Base-by-base conservation (phyloP, 352 stramenopile genomes). In the Globisporangium okanoganense region DNA sequence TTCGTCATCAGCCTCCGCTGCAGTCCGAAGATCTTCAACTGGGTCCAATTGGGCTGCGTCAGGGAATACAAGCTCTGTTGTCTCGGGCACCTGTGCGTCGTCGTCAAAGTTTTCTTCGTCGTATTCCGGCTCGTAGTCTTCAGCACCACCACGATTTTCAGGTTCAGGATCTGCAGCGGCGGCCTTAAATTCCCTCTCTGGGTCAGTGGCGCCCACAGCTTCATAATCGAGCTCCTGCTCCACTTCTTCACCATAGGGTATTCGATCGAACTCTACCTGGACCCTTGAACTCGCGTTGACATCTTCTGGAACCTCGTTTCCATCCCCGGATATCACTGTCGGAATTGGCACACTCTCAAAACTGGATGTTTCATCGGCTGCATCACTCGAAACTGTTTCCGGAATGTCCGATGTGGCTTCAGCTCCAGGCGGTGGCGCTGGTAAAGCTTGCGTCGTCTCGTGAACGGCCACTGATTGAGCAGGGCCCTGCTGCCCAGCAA, bases 21-120 rank as follows among this genome's bases (percentile, higher is more conserved):
- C 22, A 54, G 1, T 7, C 1, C 18, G 9, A n/a, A 25, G 25
- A 12, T 5, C 4, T 18, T 59, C 40, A 8, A 24, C 24, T 24
- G n/a, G 16, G 14, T 27, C 29, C 20, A 20, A 10, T 10, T 25
- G 9, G 29, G 20, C 9, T 27, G 41, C 35, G 22, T 14, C 22
- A 14, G 6, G 22, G 8, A 24, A n/a, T n/a, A n/a, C 29, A 20
- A 14, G 2, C 47, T 50, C 25, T 5, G 33, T 22, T 36, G 27
- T 10, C 25, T 10, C 56, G 6, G 22, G 14, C 38, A 4, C 22
- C 31, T 18, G 16, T 29, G 49, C 49, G 6, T 45, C 41, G 29
- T 66, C 60, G 22, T 66, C 60, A 53, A 67, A 67, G 16, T 43
- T 44, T 18, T 67, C 61, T 24, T 58, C 61, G 22, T 53, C 61